These are phyloP conservation scores for Solanum chacoense DNA, from an alignment of 305 asterid species.

Conservation along the genomic window DNA sequence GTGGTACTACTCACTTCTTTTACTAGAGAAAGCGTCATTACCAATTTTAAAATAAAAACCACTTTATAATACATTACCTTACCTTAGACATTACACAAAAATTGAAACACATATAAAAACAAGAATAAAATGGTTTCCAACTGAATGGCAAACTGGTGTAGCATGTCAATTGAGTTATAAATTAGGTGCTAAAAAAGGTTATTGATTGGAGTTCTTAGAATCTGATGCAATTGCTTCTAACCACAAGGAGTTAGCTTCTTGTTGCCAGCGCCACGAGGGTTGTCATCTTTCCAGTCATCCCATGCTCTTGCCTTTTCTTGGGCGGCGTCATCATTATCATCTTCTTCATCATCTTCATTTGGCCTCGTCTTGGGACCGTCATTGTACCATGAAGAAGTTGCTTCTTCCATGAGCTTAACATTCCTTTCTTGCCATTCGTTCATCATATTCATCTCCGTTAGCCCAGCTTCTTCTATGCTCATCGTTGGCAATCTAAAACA, in stretches of 20 bases:
- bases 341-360: constrained; percentile 47
- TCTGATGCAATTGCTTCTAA: constrained; percentile 5
- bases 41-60: not conserved
- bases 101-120: not conserved
- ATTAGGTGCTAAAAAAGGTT: not conserved
- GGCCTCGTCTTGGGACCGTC: constrained; percentile 35
- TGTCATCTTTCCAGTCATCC: constrained; percentile 99
- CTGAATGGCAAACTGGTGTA: not conserved
- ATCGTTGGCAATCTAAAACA: constrained; percentile 65
- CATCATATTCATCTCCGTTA: constrained; percentile 93
- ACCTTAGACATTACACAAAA: not conserved
- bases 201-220: not conserved
- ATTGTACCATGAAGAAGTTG: constrained; percentile 77
- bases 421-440: constrained; percentile 76
- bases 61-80: not conserved
- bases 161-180: not conserved
- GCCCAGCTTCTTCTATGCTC: constrained; percentile 99
- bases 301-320: constrained; percentile 88
- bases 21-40: not conserved
- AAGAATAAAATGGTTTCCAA: not conserved
- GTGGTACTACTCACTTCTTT: not conserved
- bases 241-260: constrained; percentile 98
- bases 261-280: constrained; percentile 97
- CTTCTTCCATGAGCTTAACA: constrained; percentile 74
- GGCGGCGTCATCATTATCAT: constrained; percentile 76